Conservation (phyloP, 306 rosid species). For the Biancaea sappan region DNA sequence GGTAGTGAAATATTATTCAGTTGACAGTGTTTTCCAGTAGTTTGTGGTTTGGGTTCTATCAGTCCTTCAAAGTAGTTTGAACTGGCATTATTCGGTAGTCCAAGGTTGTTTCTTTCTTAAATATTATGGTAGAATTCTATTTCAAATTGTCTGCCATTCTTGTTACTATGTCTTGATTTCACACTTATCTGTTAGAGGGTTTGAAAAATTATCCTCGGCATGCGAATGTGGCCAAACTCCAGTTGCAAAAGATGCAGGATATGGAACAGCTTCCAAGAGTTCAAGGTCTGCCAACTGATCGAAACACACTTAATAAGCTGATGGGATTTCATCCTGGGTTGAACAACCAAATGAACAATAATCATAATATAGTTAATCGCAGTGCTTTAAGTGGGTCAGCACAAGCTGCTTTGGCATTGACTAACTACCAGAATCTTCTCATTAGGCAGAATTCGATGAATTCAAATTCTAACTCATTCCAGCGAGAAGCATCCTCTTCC, state of each 20-base stretch:
- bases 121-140: neutral
- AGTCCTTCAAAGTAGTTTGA: no score
- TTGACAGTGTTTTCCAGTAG: no score
- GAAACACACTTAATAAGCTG: constrained; percentile 76
- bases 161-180: constrained; percentile 22
- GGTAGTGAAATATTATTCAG: no score
- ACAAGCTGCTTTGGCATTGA: constrained; percentile 77
- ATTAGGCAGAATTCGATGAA: constrained; percentile 82
- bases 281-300: constrained; percentile 88
- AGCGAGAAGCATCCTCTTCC: constrained; percentile 78
- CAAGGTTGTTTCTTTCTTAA: neutral
- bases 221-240: constrained; percentile 66
- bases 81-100: no score
- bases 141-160: neutral
- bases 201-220: constrained; percentile 87
- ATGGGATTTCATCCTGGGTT: constrained; percentile 77
- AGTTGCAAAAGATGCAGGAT: constrained; percentile 94
- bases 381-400: constrained; percentile 83
- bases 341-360: constrained; percentile 60
- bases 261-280: constrained; percentile 85
- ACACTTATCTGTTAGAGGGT: constrained; percentile 65
- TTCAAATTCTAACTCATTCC: constrained; percentile 63
- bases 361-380: constrained; percentile 60
- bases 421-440: constrained; percentile 76
- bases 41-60: neutral